phyloP scores from a whole-genome alignment of 768 basidiomycete species.

The Dacryopinax primogenitus region DNA sequence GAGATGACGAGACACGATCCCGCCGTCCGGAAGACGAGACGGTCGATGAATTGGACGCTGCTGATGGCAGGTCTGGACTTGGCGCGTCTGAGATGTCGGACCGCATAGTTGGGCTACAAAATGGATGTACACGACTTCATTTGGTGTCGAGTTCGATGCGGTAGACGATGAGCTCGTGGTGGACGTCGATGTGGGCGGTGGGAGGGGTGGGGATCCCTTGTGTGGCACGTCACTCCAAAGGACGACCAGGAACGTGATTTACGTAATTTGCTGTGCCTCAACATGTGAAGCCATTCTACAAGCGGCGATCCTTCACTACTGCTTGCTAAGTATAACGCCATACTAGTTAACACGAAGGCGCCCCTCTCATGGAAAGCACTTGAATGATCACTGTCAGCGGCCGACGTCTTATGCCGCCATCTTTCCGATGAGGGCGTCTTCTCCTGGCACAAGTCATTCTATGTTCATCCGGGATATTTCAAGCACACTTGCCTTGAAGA shows the following conservation, averaged over 20 bases:
- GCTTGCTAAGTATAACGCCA: too few species aligned
- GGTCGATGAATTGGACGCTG: not conserved
- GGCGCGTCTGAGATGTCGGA: conserved; percentile 1
- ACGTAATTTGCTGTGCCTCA: too few species aligned
- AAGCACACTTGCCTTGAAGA: not conserved
- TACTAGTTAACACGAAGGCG: too few species aligned
- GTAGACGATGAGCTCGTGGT: not conserved
- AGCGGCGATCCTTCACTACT: too few species aligned
- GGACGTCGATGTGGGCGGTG: not conserved
- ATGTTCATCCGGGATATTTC: not conserved
- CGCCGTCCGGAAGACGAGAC: not conserved
- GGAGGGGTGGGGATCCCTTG: not conserved
- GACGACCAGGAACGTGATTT: too few species aligned
- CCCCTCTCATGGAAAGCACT: too few species aligned
- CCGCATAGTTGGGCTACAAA: not conserved
- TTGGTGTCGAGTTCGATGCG: not conserved
- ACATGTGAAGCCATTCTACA: too few species aligned
- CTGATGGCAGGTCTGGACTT: not conserved
- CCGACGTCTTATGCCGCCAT: too few species aligned
- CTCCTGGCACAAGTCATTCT: not conserved
- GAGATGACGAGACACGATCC: not conserved
- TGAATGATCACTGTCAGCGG: too few species aligned
- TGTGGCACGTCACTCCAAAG: too few species aligned
- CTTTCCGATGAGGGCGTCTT: not conserved
- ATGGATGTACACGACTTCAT: not conserved